These are phyloP conservation scores for Saccharomycopsis hybrid DNA, from an alignment of 1,139 yeast genomes.

Conservation along the genomic window DNA sequence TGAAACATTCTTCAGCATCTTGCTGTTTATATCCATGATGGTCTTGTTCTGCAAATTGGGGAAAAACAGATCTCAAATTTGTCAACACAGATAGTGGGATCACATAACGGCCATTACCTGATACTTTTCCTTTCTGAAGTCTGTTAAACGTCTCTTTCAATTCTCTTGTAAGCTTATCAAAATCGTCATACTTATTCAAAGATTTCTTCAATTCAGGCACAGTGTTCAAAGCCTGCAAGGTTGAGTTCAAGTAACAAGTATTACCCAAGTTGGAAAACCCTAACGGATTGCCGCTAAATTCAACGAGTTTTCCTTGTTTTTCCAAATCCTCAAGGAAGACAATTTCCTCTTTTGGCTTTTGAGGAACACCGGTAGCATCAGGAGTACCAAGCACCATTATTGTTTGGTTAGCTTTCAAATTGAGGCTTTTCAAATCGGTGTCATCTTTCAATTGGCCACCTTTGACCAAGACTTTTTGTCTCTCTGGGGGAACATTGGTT, in stretches of 20 bases:
- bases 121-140: constrained; percentile 34
- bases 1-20: constrained; percentile 95
- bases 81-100: constrained; percentile 62
- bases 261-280: constrained; percentile 89
- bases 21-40: constrained; percentile 80
- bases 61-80: constrained; percentile 58
- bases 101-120: constrained; percentile 29
- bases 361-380: constrained; percentile 17
- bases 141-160: constrained; percentile 33
- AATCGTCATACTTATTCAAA: constrained; percentile 26
- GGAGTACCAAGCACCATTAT: constrained; percentile 94
- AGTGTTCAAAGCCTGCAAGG: constrained; percentile 72
- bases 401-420: constrained; percentile 57
- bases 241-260: constrained; percentile 89
- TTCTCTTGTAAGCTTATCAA: constrained; percentile 33
- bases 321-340: constrained; percentile 44
- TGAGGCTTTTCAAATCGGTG: constrained; percentile 41
- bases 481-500: constrained; percentile 77
- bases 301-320: constrained; percentile 17
- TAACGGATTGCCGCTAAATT: constrained; percentile 44
- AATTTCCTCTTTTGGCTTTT: constrained; percentile 31
- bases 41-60: constrained; percentile 81
- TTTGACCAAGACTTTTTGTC: constrained; percentile 85
- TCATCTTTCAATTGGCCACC: constrained; percentile 84
- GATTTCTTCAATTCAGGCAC: constrained; percentile 49